phyloP scores from a whole-genome alignment of 495 filamentous ascomycete species.

The Talaromyces thailandensis region DNA sequence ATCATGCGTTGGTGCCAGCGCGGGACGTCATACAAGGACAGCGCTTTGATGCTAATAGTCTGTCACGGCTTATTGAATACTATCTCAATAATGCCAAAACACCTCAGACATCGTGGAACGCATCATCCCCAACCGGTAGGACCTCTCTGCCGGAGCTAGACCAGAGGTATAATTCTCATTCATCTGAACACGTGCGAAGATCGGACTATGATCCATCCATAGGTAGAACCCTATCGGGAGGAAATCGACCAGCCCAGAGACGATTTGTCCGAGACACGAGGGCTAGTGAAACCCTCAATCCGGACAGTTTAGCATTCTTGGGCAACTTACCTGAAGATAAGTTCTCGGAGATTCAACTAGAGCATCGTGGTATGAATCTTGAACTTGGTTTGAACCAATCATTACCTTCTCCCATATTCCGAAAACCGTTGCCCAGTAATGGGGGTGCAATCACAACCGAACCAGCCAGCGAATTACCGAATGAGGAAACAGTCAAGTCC shows the following conservation, averaged over 20 bases:
- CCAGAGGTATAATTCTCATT: background rate
- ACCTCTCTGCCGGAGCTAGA: background rate
- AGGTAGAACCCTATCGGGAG: background rate
- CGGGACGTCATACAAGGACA: too few relatives aligned
- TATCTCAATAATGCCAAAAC: background rate
- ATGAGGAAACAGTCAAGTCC: background rate
- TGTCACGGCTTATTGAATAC: background rate
- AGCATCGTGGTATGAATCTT: too few relatives aligned
- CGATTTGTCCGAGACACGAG: background rate
- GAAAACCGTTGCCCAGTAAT: background rate
- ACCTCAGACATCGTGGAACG: background rate
- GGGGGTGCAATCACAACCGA: background rate
- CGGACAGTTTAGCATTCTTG: too few relatives aligned
- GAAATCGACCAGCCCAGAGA: background rate
- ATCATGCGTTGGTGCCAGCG: background rate
- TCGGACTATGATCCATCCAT: background rate
- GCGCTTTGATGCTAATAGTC: background rate
- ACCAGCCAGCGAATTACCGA: background rate
- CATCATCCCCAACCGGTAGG: background rate
- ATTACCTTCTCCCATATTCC: background rate
- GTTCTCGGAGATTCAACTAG: too few relatives aligned
- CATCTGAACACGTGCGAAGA: background rate
- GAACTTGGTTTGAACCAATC: background rate
- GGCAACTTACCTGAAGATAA: background rate
- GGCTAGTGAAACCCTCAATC: background rate